Evolutionary conservation across 306 rosid species (phyloP), one percentile per base, ranked within the genome.

Genomic region (Cicer yamashitae): DNA sequence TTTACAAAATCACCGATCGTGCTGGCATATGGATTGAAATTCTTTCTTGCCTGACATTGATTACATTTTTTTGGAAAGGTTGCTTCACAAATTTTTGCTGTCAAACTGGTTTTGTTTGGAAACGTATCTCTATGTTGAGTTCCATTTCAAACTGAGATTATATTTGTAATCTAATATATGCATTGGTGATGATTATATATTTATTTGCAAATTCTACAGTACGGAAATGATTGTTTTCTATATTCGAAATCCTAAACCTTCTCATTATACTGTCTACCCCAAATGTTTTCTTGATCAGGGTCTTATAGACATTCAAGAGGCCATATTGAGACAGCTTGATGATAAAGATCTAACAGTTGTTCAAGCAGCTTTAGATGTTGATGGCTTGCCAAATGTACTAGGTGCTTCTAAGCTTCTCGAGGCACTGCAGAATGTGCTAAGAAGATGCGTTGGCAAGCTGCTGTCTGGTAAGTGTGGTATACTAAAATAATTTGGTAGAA

Each of bases 271-370:
- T 8, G 44, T 3, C 10, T 8, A 39, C 48, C 20, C 17, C 14
- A 46, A 69, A 59, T 7, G 34, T 20, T 84, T 39, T 78, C 40
- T 83, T 85, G 46, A 56, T 54, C 89, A 94, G 97, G 86, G 86
- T 86, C 83, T 88, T 73, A 66, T 84, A 51, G 86, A 79, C 76
- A 80, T 91, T 57, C 88, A 82, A 86, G 94, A 86, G 81, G 88
- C 88, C 72, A 78, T 91, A 73, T 81, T 86, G 84, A 84, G 89
- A 78, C 96, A 88, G 83, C 86, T 94, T 83, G 86, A 77, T 57
- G 96, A 94, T 83, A 83, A 86, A 67, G 98, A 94, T 80, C 88
- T 90, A 50, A 88, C 89, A 74, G 93, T 94, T 82, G 96, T 94
- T 77, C 82, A 60, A 81, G 96, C 89, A 10, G 94, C 93, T 77